A percentile compares a stretch with the other conserved stretches of the same genome.
phyloP scores from a whole-genome alignment of 2,329 filamentous ascomycete species.

The Colletotrichum higginsianum region DNA sequence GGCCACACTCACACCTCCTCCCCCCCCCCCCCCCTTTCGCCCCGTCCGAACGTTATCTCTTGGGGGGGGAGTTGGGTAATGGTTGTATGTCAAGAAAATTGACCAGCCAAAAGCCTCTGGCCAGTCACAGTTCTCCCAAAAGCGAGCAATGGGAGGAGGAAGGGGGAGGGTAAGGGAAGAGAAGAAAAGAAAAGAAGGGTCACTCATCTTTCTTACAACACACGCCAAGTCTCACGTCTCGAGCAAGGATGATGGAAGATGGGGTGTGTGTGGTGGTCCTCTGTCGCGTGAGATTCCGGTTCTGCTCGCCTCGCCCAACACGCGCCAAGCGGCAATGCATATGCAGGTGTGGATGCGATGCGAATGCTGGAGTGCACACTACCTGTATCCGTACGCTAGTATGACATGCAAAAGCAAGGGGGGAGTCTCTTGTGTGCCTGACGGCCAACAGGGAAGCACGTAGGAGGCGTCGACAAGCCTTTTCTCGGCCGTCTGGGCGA shows the following conservation, averaged over 20 bases:
- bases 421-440: background rate
- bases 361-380: too few relatives aligned
- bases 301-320: constrained; percentile 29
- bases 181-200: constrained; percentile 3
- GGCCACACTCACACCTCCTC: too few relatives aligned
- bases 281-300: constrained; percentile 28
- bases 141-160: constrained; percentile 9
- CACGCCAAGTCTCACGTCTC: background rate
- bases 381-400: too few relatives aligned
- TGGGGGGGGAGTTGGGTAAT: constrained; percentile 17
- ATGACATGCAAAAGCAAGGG: constrained; percentile 9
- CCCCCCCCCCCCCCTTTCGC: background rate
- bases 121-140: constrained; percentile 20
- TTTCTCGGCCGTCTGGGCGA: constrained; percentile 10
- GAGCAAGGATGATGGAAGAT: constrained; percentile 6
- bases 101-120: background rate
- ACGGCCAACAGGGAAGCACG: constrained; percentile 16
- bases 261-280: background rate
- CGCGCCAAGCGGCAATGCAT: background rate
- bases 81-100: constrained; percentile 27
- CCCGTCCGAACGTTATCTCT: constrained; percentile 18
- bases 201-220: background rate
- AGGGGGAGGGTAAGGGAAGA: background rate
- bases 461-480: constrained; percentile 36
- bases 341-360: too few relatives aligned